These are phyloP conservation scores for Lentinula boryana DNA, from an alignment of 768 basidiomycete species.

Conservation along the genomic window DNA sequence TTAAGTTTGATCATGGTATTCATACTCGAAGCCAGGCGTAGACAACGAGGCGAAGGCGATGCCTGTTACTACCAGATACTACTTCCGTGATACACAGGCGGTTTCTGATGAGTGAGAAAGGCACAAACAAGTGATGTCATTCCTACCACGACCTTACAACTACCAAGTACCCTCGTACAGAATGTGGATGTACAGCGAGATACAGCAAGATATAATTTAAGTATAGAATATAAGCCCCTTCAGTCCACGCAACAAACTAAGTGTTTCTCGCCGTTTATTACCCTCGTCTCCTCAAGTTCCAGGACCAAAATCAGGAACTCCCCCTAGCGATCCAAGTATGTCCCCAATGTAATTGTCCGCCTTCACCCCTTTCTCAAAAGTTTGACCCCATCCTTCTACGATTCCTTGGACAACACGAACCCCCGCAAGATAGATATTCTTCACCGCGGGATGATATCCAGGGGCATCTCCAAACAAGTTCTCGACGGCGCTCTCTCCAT, in stretches of 20 bases:
- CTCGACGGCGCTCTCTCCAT: conserved; percentile 16
- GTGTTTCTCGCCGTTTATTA: neutral
- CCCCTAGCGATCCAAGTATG: conserved; percentile 16
- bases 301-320: conserved; percentile 11
- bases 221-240: neutral
- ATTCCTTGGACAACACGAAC: conserved; percentile 30
- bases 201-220: neutral
- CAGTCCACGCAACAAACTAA: neutral
- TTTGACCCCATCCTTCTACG: conserved; percentile 22
- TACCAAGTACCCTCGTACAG: too few relatives aligned
- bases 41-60: too few relatives aligned
- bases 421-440: conserved; percentile 30
- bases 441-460: conserved; percentile 25
- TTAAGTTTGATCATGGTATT: too few relatives aligned
- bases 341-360: conserved; percentile 23
- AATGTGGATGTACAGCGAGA: neutral
- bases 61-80: too few relatives aligned
- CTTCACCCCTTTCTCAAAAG: conserved; percentile 25
- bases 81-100: too few relatives aligned
- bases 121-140: neutral
- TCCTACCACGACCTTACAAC: neutral
- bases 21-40: too few relatives aligned
- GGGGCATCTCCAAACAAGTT: conserved; percentile 23
- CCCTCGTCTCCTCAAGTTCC: neutral
- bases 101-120: too few relatives aligned